Evolutionary conservation across 306 rosid genomes (phyloP), one percentile per base, ranked within the genome.

Genomic region (Fragaria nilgerrensis): DNA sequence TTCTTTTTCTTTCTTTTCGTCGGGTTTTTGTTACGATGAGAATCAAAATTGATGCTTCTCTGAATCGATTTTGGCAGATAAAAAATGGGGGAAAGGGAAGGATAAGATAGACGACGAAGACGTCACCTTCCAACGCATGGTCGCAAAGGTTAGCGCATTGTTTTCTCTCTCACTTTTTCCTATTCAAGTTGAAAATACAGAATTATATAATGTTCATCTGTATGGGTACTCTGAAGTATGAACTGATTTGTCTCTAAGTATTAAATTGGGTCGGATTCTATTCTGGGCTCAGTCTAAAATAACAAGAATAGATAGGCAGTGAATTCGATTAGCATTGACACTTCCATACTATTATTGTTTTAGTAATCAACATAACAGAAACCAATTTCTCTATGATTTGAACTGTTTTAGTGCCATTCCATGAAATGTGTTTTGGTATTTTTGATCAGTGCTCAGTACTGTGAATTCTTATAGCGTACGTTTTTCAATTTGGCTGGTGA

Each of bases 121-220:
- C 65, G 50, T 90, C 82, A 95, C 98, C 49, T 95, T 95, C 78
- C 98, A 95, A 82, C 98, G 98, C 37, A 92, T 95, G 98, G 98
- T 95, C 77, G 97, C 98, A 55, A 95, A 95, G 98, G 98, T 95
- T 95, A 95, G 98, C 96, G 97, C 97, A 89, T 92, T 79, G 70
- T 86, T 79, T 81, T 68, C 76, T 70, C 9, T 72, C 12, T 37
- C 45, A 45, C 66, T 15, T 9, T 43, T 8, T 43, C 47, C 47
- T 43, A 8, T 43, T 43, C 2, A 43, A 43, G 47, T 39, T 39
- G 44, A 39, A 39, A 39, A 39, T 39, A 39, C 44, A 39, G 44
- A 39, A 32, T 32, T 39, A 39, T 39, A 39, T 39, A 39, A 39
- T 39, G 44, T 43, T 55, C 62, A 3, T 7, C 69, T 17, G 1